A percentile compares a stretch with the other conserved stretches of the same genome.
Evolutionary conservation across 1,139 yeast genomes (phyloP).

Genomic region (Yamadazyma sp.): DNA sequence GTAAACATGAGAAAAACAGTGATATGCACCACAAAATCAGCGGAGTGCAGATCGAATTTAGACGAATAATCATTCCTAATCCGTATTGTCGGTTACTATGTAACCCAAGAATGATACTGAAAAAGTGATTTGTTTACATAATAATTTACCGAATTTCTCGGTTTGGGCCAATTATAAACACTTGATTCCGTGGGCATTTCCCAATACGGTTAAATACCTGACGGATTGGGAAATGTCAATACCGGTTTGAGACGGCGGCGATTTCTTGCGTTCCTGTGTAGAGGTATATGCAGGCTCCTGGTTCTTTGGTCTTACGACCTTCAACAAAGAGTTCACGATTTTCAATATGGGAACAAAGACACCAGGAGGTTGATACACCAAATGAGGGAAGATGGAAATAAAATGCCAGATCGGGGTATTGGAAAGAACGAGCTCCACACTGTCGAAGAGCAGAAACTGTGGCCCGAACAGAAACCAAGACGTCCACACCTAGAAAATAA

Average conservation of each 20-base stretch:
- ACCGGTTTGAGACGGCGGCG: too few species aligned
- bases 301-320: too few species aligned
- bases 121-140: background rate
- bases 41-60: background rate
- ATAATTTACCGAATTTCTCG: background rate
- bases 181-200: background rate
- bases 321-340: too few species aligned
- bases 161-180: constrained; percentile 3
- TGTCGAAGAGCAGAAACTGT: too few species aligned
- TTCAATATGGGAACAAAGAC: too few species aligned
- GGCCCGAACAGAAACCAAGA: too few species aligned
- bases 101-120: background rate
- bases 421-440: too few species aligned
- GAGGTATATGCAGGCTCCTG: background rate
- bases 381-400: too few species aligned
- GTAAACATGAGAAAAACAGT: constrained; percentile 2
- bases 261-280: too few species aligned
- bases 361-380: too few species aligned
- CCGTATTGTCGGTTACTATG: background rate
- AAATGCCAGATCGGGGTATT: too few species aligned
- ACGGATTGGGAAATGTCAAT: background rate
- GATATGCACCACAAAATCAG: background rate
- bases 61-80: constrained; percentile 1
- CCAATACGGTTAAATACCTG: background rate
- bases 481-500: too few species aligned